Base-by-base conservation (phyloP, 495 filamentous ascomycete species). In the Aspergillus incahuasiensis region DNA sequence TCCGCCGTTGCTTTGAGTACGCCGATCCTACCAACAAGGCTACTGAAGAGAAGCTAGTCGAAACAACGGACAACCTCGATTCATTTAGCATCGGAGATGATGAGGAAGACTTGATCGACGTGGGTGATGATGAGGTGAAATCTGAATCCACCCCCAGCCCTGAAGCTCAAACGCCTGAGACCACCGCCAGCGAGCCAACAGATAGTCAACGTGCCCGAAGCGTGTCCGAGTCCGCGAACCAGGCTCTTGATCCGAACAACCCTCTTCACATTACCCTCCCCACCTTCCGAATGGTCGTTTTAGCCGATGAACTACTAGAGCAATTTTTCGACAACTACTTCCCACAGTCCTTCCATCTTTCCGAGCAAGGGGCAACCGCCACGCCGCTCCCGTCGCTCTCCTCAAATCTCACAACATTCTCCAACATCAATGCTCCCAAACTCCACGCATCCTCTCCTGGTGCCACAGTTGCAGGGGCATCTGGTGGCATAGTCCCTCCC, bases 231-330 rank as follows among this genome's bases (percentile, higher is more conserved):
- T 66, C 76, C 19, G 91, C 91, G 22, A 98, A 98, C 64, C 80
- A 85, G 15, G 94, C 94, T 21, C 84, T 98, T 5, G 91, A 98
- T 67, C 94, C 94, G 0, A 82, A 87, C 41, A 91, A 94, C 54
- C 94, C 94, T 0, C 81, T 98, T 0, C 87, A 96, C 68, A 97
- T 98, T 65, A 97, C 95, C 7, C 84, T 98, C 8, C 95, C 95
- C 0, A 98, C 94, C 19, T 98, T 98, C 80, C 87, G 94, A 60
- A 98, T 98, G 94, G 90, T 98, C 21, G 86, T 98, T 42, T 82
- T 98, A 19, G 94, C 94, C 54, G 94, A 98, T 68, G 94, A 98
- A 63, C 79, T 92, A 3, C 83, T 98, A 12, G 92, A 98, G 63
- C 86, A 90, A 61, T 98, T 98, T 71, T 98, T 98, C 68, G 94